These are phyloP conservation scores for Tylopilus vinaceipallidus DNA, from an alignment of 768 basidiomycete genomes.

Conservation along the genomic window DNA sequence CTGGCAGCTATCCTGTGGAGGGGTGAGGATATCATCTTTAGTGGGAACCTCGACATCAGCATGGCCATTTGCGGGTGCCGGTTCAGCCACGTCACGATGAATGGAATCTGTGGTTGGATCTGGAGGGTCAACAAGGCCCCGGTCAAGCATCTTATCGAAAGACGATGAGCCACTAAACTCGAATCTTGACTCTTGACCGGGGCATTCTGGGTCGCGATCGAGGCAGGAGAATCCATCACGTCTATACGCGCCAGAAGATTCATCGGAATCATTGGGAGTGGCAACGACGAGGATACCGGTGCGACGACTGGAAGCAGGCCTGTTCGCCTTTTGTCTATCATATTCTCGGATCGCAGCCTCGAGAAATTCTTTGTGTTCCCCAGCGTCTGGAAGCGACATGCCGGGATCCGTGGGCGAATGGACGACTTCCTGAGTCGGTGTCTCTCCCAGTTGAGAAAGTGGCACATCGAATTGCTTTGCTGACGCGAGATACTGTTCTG, in stretches of 20 bases:
- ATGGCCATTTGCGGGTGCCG: constrained; percentile 3
- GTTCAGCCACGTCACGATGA: constrained; percentile 7
- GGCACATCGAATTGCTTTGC: constrained; percentile 54
- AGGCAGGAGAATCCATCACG: constrained; percentile 10
- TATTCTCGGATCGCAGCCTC: constrained; percentile 26
- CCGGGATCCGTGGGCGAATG: constrained; percentile 41
- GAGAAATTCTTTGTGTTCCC: constrained; percentile 28
- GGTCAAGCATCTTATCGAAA: constrained; percentile 39
- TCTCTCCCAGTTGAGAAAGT: constrained; percentile 51
- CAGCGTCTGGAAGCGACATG: constrained; percentile 50
- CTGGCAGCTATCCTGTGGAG: constrained; percentile 1
- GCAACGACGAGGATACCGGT: constrained; percentile 45
- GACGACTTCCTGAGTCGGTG: constrained; percentile 25
- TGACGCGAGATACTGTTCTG: constrained; percentile 44
- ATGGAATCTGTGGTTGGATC: constrained; percentile 24
- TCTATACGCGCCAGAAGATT: constrained; percentile 16
- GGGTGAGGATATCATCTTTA: background rate
- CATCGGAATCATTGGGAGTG: constrained; percentile 48
- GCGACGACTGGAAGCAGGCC: constrained; percentile 7
- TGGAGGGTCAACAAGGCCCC: constrained; percentile 25
- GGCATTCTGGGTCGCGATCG: constrained; percentile 9
- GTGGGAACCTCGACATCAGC: constrained; percentile 4
- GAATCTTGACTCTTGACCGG: constrained; percentile 30
- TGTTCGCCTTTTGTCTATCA: constrained; percentile 20
- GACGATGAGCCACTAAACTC: constrained; percentile 42